Percentiles rank a stretch among this genome's conserved stretches.
These are phyloP conservation scores for Trichoderma harzianum DNA, from an alignment of 2,329 filamentous ascomycete species.

Conservation along the genomic window DNA sequence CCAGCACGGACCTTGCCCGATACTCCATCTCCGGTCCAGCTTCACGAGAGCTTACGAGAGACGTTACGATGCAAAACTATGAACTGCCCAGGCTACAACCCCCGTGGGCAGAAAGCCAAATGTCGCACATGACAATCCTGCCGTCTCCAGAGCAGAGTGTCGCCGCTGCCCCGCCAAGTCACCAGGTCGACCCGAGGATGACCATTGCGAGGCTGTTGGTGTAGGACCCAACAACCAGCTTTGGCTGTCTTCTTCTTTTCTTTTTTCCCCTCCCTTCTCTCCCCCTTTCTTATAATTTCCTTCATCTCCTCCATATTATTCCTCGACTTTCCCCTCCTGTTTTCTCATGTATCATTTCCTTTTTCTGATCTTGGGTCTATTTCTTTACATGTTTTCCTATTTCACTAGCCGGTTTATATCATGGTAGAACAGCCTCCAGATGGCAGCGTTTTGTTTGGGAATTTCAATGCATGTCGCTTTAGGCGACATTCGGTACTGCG, in stretches of 20 bases:
- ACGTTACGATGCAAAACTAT: not conserved
- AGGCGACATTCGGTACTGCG: not conserved
- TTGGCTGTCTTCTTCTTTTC: not conserved
- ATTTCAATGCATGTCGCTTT: not conserved
- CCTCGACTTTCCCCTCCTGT: not conserved
- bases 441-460: not conserved
- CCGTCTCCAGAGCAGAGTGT: not conserved
- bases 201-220: not conserved
- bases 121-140: not conserved
- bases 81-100: not conserved
- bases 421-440: not conserved
- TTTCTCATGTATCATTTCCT: not conserved
- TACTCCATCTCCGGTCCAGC: not conserved
- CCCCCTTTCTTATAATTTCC: not conserved
- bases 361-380: not conserved
- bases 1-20: not conserved
- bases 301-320: not conserved
- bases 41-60: not conserved
- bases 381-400: not conserved
- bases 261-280: too few relatives aligned
- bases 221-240: not conserved
- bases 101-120: not conserved
- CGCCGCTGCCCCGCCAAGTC: not conserved
- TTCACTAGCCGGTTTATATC: not conserved
- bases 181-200: not conserved